phyloP scores from a whole-genome alignment of 768 basidiomycete genomes.

The Russula abietina region DNA sequence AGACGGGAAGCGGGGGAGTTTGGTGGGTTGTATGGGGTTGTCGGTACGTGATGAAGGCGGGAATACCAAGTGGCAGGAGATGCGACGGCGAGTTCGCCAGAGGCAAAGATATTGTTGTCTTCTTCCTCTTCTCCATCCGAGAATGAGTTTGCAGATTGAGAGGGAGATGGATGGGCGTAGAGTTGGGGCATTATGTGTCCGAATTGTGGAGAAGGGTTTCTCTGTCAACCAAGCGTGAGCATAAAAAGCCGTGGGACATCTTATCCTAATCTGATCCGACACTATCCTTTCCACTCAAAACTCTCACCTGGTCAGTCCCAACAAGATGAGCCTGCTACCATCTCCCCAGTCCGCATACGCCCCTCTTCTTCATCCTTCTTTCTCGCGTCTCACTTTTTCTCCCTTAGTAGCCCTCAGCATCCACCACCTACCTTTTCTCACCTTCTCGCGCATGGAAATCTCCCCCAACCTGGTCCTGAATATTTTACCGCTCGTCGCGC shows the following conservation, averaged over 20 bases:
- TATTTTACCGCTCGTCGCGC: slow-evolving; percentile 57
- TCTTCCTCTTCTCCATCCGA: slow-evolving; percentile 71
- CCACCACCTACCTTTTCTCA: slow-evolving; percentile 36
- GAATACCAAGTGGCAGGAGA: slow-evolving; percentile 55
- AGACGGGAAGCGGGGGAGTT: slow-evolving; percentile 59
- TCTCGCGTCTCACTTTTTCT: not conserved
- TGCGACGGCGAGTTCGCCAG: slow-evolving; percentile 33
- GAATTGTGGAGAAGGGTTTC: slow-evolving; percentile 10
- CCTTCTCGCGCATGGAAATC: slow-evolving; percentile 34
- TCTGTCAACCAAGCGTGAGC: not conserved
- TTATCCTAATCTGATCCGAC: not conserved
- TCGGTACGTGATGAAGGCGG: slow-evolving; percentile 26
- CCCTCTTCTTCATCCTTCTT: not conserved
- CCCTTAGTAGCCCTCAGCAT: not conserved
- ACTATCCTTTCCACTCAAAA: not conserved
- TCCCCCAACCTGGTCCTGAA: slow-evolving; percentile 59
- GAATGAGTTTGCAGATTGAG: slow-evolving; percentile 73
- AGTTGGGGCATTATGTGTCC: slow-evolving; percentile 27
- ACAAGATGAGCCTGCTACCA: not conserved
- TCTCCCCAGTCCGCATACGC: not conserved
- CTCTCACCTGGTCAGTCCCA: not conserved
- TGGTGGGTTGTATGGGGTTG: slow-evolving; percentile 27
- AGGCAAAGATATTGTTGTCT: slow-evolving; percentile 45
- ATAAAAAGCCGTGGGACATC: slow-evolving; percentile 12
- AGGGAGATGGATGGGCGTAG: slow-evolving; percentile 41